These are phyloP conservation scores for Mortierella sp. DNA, from an alignment of 371 early-diverging fungal species.

Conservation along the genomic window DNA sequence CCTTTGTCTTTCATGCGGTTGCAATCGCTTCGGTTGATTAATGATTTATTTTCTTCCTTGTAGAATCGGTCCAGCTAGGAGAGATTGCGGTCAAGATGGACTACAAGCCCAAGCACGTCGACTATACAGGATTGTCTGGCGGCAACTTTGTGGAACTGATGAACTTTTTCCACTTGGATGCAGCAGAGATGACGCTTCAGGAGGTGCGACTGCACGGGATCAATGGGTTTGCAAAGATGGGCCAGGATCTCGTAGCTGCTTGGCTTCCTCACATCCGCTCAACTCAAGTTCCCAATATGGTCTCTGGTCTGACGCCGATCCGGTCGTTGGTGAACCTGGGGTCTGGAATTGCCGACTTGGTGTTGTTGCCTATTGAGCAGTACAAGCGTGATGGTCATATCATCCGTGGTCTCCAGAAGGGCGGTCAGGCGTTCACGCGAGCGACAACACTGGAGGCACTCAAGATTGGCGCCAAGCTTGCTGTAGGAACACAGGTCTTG, in stretches of 20 bases:
- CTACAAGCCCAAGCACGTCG: conserved; percentile 96
- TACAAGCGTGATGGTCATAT: conserved; percentile 94
- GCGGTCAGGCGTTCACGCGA: conserved; percentile 89
- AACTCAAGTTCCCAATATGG: conserved; percentile 90
- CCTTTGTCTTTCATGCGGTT: not conserved
- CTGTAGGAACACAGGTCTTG: conserved; percentile 91
- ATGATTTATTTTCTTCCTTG: not conserved
- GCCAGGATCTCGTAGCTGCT: conserved; percentile 72
- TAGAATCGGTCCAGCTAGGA: conserved; percentile 77
- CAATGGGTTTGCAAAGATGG: conserved; percentile 45
- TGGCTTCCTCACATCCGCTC: conserved; percentile 94
- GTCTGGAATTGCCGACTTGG: conserved; percentile 92
- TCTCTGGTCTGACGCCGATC: conserved; percentile 93
- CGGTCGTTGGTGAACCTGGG: conserved; percentile 92
- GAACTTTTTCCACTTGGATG: conserved; percentile 94
- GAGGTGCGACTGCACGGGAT: conserved; percentile 84
- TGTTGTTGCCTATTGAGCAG: conserved; percentile 93
- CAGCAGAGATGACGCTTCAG: conserved; percentile 86
- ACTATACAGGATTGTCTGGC: conserved; percentile 77
- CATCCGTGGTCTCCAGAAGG: conserved; percentile 87
- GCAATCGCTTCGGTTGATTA: not conserved
- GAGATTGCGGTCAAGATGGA: conserved; percentile 91
- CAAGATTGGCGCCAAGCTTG: conserved; percentile 87
- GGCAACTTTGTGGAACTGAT: conserved; percentile 90
- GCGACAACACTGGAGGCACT: conserved; percentile 94